Percentiles rank a stretch among this genome's conserved stretches.
Evolutionary conservation across 768 basidiomycete species (phyloP).

Genomic region (Amanita rimosa): DNA sequence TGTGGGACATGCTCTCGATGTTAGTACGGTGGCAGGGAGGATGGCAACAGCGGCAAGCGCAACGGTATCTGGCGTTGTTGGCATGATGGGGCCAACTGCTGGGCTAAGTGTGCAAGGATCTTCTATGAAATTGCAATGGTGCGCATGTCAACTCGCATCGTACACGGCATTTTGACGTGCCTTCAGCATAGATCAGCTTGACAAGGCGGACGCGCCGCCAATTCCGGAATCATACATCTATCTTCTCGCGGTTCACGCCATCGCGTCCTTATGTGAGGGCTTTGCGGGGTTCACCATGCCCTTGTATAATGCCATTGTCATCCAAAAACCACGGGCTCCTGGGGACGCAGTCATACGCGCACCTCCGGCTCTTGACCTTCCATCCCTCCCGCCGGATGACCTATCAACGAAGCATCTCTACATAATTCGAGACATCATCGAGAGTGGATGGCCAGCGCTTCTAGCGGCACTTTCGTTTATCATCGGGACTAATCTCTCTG

Average conservation of each 20-base stretch:
- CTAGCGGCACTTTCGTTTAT: conserved; percentile 85
- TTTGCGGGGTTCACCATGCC: conserved; percentile 66
- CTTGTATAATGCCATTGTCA: conserved; percentile 60
- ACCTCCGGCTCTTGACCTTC: conserved; percentile 60
- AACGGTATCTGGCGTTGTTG: conserved; percentile 75
- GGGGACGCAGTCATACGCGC: conserved; percentile 60
- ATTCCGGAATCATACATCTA: conserved; percentile 94
- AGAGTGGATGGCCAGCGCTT: conserved; percentile 85
- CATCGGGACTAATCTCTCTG: conserved; percentile 84
- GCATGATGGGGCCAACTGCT: conserved; percentile 65
- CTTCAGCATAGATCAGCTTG: conserved; percentile 88
- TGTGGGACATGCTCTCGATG: conserved; percentile 46
- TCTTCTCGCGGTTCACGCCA: conserved; percentile 81
- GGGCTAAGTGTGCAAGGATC: conserved; percentile 67
- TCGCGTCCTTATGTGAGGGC: conserved; percentile 80
- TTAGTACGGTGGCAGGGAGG: conserved; percentile 67
- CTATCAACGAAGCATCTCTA: conserved; percentile 44
- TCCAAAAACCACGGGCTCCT: conserved; percentile 51
- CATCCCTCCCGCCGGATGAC: conserved; percentile 37
- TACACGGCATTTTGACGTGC: conserved; percentile 1
- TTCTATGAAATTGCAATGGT: conserved; percentile 91
- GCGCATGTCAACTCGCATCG: conserved; percentile 13
- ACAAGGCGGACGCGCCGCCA: conserved; percentile 90
- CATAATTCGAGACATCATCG: conserved; percentile 68
- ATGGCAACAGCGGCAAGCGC: conserved; percentile 77